Conservation (phyloP, 2,329 filamentous ascomycete species). For the Bertia moriformis region DNA sequence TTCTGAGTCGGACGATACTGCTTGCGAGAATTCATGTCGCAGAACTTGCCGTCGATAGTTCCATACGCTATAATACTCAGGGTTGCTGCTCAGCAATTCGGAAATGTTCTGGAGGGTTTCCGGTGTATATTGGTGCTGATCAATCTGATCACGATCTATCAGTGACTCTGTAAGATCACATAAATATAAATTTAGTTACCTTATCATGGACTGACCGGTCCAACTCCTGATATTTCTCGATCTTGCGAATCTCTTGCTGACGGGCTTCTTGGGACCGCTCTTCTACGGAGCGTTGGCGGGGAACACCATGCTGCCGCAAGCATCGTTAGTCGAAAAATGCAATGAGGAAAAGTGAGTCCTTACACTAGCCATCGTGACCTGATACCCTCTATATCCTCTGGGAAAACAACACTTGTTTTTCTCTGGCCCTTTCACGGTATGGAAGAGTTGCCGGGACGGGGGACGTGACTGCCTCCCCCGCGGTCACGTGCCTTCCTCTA, state of each 20-base stretch:
- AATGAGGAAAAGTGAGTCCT: too few relatives aligned
- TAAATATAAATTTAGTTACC: not conserved
- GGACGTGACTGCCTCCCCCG: too few relatives aligned
- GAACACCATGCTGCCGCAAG: not conserved
- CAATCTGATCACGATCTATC: constrained; percentile 14
- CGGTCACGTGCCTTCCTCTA: too few relatives aligned
- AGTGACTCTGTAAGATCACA: not conserved
- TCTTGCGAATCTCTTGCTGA: not conserved
- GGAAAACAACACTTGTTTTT: too few relatives aligned
- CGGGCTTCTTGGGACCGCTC: not conserved
- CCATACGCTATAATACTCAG: constrained; percentile 31
- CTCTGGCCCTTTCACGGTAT: too few relatives aligned
- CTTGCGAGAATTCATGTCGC: constrained; percentile 22
- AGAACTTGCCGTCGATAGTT: constrained; percentile 36
- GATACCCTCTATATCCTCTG: too few relatives aligned
- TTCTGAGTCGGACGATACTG: not conserved
- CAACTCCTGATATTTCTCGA: not conserved
- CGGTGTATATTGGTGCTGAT: constrained; percentile 19
- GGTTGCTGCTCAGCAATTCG: constrained; percentile 24
- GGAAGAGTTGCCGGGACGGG: too few relatives aligned
- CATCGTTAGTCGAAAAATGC: not conserved
- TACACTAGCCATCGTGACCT: too few relatives aligned
- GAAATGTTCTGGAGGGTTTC: constrained; percentile 24
- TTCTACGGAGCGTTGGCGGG: not conserved
- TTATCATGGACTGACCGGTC: not conserved